These are phyloP conservation scores for Trichoderma semiorbis DNA, from an alignment of 2,329 filamentous ascomycete species.

Conservation along the genomic window DNA sequence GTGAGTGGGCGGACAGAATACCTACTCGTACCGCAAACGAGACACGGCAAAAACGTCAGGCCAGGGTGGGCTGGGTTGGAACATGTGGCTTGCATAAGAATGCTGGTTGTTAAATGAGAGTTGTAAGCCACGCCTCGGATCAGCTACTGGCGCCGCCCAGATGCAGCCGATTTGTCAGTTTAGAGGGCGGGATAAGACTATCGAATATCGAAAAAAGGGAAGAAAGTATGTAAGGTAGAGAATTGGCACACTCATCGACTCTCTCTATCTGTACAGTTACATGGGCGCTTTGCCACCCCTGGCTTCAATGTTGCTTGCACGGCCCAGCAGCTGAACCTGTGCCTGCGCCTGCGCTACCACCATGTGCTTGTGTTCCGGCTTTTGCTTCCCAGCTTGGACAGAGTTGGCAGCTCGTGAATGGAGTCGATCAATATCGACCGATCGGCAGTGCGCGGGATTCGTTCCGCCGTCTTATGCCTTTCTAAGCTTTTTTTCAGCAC, in stretches of 20 bases:
- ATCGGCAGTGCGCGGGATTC: conserved; percentile 11
- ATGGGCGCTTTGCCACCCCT: neutral
- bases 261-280: neutral
- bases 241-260: neutral
- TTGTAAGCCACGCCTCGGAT: neutral
- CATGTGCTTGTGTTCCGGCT: neutral
- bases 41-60: neutral
- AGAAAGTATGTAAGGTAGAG: neutral
- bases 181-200: neutral
- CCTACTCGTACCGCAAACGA: neutral
- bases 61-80: conserved; percentile 8
- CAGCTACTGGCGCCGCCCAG: conserved; percentile 2
- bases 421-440: neutral
- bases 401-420: conserved; percentile 9
- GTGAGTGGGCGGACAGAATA: conserved; percentile 1
- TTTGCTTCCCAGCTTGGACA: neutral
- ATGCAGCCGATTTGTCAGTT: neutral
- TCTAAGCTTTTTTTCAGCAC: neutral
- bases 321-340: neutral
- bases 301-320: neutral
- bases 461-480: conserved; percentile 1
- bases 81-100: conserved; percentile 17
- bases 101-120: conserved; percentile 15
- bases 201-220: neutral
- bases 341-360: neutral